Evolutionary conservation across 192 early-diverging fungal genomes (phyloP).

Genomic region (Coemansia sp.): DNA sequence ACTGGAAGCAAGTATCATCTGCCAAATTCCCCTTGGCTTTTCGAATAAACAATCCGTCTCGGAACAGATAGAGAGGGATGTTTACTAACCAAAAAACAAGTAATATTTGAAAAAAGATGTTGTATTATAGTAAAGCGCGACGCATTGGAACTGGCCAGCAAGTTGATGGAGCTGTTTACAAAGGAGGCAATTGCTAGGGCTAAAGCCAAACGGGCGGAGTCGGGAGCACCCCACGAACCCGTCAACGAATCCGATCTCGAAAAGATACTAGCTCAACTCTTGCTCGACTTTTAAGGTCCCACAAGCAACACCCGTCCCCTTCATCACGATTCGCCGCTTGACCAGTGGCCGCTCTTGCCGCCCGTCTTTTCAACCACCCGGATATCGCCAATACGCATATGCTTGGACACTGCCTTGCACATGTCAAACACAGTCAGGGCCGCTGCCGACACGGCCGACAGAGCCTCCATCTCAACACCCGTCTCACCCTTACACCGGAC

Average conservation of each 20-base stretch:
- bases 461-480: constrained; percentile 87
- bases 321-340: background rate
- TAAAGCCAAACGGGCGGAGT: constrained; percentile 23
- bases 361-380: constrained; percentile 75
- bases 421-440: constrained; percentile 90
- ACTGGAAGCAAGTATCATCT: constrained; percentile 23
- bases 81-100: background rate
- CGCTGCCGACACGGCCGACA: constrained; percentile 73
- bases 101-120: background rate
- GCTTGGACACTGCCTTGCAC: constrained; percentile 87
- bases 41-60: too few species aligned
- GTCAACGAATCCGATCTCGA: constrained; percentile 45
- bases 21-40: too few species aligned
- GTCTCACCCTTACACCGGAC: constrained; percentile 78
- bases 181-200: constrained; percentile 40
- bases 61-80: too few species aligned
- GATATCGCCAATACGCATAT: constrained; percentile 71
- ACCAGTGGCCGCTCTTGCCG: constrained; percentile 69
- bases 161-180: constrained; percentile 31
- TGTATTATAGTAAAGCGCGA: constrained; percentile 29
- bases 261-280: constrained; percentile 44
- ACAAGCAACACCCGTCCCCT: too few species aligned
- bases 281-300: constrained; percentile 29
- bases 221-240: constrained; percentile 2
- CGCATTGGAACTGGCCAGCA: constrained; percentile 27